These are phyloP conservation scores for Curvularia lunata DNA, from an alignment of 2,329 filamentous ascomycete species.

Conservation along the genomic window DNA sequence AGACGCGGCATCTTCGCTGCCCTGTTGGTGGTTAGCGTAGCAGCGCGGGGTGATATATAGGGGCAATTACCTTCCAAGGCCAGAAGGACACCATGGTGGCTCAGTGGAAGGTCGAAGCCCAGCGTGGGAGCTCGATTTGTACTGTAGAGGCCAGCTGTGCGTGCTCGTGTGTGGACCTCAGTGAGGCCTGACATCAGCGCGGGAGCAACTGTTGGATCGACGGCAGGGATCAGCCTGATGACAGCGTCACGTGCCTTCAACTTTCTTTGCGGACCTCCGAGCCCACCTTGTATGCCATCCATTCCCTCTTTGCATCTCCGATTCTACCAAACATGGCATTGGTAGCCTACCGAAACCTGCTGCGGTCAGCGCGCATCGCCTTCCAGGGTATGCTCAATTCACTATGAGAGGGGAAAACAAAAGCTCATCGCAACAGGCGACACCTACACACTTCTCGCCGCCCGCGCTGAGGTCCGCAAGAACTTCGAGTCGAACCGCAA, in stretches of 20 bases:
- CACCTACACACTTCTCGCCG: slow-evolving; percentile 68
- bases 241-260: slow-evolving; percentile 20
- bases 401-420: background rate
- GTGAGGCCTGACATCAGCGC: slow-evolving; percentile 27
- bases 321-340: slow-evolving; percentile 62
- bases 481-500: slow-evolving; percentile 73
- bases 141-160: slow-evolving; percentile 32
- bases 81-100: slow-evolving; percentile 77
- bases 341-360: slow-evolving; percentile 78
- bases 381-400: slow-evolving; percentile 71
- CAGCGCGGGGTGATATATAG: background rate
- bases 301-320: background rate
- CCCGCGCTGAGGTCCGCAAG: slow-evolving; percentile 73
- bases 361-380: slow-evolving; percentile 80
- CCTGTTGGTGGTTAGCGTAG: slow-evolving; percentile 56
- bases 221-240: slow-evolving; percentile 26
- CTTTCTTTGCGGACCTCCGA: slow-evolving; percentile 31
- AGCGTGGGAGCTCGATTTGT: slow-evolving; percentile 29
- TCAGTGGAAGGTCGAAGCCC: slow-evolving; percentile 35
- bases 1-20: slow-evolving; percentile 80
- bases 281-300: slow-evolving; percentile 7
- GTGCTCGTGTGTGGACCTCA: slow-evolving; percentile 34
- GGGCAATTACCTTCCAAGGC: slow-evolving; percentile 61
- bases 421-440: slow-evolving; percentile 65
- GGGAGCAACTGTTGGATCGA: slow-evolving; percentile 31